Percentiles rank a stretch among this genome's conserved stretches.
phyloP scores from a whole-genome alignment of 2,329 filamentous ascomycete genomes.

The Pseudodiploospora longispora region DNA sequence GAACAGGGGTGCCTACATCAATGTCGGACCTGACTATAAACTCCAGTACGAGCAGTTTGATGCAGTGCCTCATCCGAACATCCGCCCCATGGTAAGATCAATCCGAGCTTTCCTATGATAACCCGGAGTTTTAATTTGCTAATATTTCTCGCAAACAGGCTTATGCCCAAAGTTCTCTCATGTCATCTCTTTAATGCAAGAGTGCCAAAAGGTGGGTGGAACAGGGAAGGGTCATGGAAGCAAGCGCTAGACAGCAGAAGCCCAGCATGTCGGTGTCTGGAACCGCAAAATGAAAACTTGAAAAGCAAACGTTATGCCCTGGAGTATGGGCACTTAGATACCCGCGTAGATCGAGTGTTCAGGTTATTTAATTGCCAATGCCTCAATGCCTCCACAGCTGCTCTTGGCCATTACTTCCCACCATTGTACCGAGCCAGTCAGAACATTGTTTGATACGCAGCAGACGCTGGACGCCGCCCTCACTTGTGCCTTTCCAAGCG shows the following conservation, averaged over 20 bases:
- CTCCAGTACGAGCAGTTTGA: conserved; percentile 90
- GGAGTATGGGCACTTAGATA: conserved; percentile 5
- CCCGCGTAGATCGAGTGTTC: conserved; percentile 4
- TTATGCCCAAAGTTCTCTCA: conserved; percentile 76
- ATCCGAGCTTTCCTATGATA: not conserved
- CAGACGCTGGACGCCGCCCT: conserved; percentile 36
- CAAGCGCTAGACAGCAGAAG: too few relatives aligned
- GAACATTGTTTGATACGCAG: conserved; percentile 50
- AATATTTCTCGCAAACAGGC: conserved; percentile 42
- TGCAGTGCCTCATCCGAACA: conserved; percentile 89
- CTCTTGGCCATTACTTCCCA: conserved; percentile 38
- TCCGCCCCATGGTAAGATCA: conserved; percentile 75
- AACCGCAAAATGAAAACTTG: not conserved
- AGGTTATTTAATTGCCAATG: conserved; percentile 4
- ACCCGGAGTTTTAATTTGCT: conserved; percentile 12
- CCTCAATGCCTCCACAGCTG: conserved; percentile 38
- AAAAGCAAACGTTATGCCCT: too few relatives aligned
- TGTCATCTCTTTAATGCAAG: conserved; percentile 65
- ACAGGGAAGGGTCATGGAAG: too few relatives aligned
- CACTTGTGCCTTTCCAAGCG: conserved; percentile 48
- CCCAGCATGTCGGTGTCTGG: too few relatives aligned
- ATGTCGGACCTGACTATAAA: conserved; percentile 86
- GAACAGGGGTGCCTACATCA: conserved; percentile 98
- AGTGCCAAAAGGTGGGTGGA: not conserved
- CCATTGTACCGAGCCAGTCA: conserved; percentile 55